A percentile compares a stretch with the other conserved stretches of the same genome.
These are phyloP conservation scores for Lipomyces orientalis DNA, from an alignment of 805 yeast genomes.

Conservation along the genomic window DNA sequence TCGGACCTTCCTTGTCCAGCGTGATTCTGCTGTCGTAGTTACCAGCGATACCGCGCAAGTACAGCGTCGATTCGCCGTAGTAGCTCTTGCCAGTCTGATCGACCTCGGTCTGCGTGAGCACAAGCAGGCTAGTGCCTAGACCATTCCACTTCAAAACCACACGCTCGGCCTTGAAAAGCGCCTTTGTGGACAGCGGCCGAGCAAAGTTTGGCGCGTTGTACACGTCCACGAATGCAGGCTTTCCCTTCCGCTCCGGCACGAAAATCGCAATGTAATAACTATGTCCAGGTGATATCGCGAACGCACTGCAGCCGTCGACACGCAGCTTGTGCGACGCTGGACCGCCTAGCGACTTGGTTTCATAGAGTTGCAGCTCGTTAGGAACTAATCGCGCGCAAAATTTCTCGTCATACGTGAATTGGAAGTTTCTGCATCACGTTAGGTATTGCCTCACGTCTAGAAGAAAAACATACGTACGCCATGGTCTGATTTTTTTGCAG, in stretches of 20 bases:
- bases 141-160: constrained; percentile 93
- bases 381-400: constrained; percentile 64
- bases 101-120: constrained; percentile 93
- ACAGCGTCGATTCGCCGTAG: constrained; percentile 94
- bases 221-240: constrained; percentile 86
- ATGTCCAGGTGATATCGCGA: constrained; percentile 82
- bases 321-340: constrained; percentile 64
- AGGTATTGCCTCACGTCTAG: background rate
- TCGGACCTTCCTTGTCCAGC: constrained; percentile 92
- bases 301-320: constrained; percentile 60
- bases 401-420: constrained; percentile 81
- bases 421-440: constrained; percentile 55
- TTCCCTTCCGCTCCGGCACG: constrained; percentile 82
- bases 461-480: constrained; percentile 19
- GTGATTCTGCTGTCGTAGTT: constrained; percentile 87
- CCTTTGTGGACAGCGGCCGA: constrained; percentile 82
- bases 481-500: constrained; percentile 78
- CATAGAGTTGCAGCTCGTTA: constrained; percentile 72
- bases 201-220: constrained; percentile 77
- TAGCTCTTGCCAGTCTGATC: constrained; percentile 92
- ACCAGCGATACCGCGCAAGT: constrained; percentile 89
- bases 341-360: constrained; percentile 50
- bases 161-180: constrained; percentile 93
- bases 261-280: constrained; percentile 91
- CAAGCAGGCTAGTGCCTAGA: constrained; percentile 91